Evolutionary conservation across 208 protist species (phyloP), one percentile per base, ranked within the genome.

Genomic region (Trypanosoma lewisi): DNA sequence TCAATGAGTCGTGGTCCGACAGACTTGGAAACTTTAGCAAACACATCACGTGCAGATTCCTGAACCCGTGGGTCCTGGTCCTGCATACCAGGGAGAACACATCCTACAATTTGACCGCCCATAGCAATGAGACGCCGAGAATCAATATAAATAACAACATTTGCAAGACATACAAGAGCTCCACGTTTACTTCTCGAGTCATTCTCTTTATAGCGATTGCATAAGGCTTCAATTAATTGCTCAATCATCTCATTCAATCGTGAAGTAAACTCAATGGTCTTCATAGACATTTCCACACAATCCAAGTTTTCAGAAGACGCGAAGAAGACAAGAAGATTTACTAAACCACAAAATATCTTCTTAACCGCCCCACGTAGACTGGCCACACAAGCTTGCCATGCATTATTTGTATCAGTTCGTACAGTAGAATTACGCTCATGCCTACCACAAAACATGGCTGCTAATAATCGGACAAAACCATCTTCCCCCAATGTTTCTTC

Each of bases 351-450:
- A 63, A 96, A 96, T 57, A 96, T 96, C 71, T 96, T 96, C 56
- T 81, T 80, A 4, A 94, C 75, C 0, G 87, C 90, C 34, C 80
- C 77, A 50, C 87, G 87, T 64, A 92, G 85, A 75, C 85, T 94
- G 14, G 90, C 90, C 27, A 96, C 90, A 58, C 82, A 91, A 21
- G 86, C 82, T 78, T 94, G 87, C 90, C 90, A 96, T 42, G 90
- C 90, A 76, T 82, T 75, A 76, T 89, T 94, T 34, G 75, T 65
- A 34, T 94, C 87, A 31, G 58, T 87, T 58, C 90, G 85, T 50
- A 96, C 90, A 34, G 63, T 76, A 2, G 73, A 65, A 71, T 60
- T 85, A 71, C 90, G 83, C 74, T 96, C 90, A 76, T 94, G 73
- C 60, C 87, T 81, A 41, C 90, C 87, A 69, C 83, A 91, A 77